Base-by-base conservation (phyloP, 805 yeast species). In the Wickerhamiella musiphila region DNA sequence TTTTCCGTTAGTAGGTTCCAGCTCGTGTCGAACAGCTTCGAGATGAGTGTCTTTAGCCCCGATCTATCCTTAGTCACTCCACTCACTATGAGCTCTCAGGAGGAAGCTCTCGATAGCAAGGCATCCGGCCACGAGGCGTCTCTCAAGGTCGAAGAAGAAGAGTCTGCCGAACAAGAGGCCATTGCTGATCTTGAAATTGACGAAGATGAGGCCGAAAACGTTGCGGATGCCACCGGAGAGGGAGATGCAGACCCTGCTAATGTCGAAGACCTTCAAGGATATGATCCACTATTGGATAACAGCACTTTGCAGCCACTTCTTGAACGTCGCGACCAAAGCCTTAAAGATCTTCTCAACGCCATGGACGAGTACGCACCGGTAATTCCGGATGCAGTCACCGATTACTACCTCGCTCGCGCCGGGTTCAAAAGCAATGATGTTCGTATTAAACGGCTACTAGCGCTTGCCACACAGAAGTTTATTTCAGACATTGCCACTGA, bases 351-450 rank as follows among this genome's bases (percentile, higher is more conserved):
- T 22, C 60, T 90, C 18, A 77, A 75, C 21, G 61, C 83, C 63
- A 76, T 90, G 86, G 93, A 82, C 42, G 94, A 83, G 37, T 82
- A 75, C 51, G 81, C 94, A 3, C 98, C 98, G 2, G 75, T 86
- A 21, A 90, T 90, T 25, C 98, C 98, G 0, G 96, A 90, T 51
- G 84, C 93, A 0, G 95, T 90, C 8, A 78, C 94, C 0, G 95
- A 86, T 49, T 90, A 83, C 51, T 90, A 86, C 47, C 57, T 86
- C 32, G 70, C 81, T 16, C 75, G 76, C 47, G 76, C 82, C 39
- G 95, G 95, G 24, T 73, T 90, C 45, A 76, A 74, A 36, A 70
- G 90, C 18, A 64, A 75, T 24, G 93, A 86, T 50, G 58, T 70
- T 10, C 66, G 83, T 36, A 70, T 78, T 35, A 84, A 83, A 52